Conservation (phyloP, 257 asterid genomes). For the Solanum ossicruentum region DNA sequence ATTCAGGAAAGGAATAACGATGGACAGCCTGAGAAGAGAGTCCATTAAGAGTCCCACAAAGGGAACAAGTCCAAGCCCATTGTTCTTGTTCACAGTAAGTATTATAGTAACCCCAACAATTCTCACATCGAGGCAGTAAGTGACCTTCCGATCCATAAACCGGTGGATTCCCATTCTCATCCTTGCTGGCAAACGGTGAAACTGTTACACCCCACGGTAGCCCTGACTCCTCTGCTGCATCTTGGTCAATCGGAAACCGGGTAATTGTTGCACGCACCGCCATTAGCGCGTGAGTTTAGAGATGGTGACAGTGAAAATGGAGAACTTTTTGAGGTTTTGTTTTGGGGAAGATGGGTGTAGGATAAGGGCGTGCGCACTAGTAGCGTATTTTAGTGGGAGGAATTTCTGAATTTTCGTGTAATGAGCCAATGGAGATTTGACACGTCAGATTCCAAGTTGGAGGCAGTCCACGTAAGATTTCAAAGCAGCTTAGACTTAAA, state of each 20-base stretch:
- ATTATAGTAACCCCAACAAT: conserved; percentile 90
- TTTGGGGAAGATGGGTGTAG: background rate
- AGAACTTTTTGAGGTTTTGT: background rate
- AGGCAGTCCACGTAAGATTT: background rate
- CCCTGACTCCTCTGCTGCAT: conserved; percentile 62
- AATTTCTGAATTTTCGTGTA: background rate
- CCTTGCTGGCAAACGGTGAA: conserved; percentile 78
- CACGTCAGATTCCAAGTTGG: background rate
- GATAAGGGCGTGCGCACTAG: background rate
- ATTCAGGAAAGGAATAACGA: conserved; percentile 62
- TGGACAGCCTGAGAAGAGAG: conserved; percentile 47
- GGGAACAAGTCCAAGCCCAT: conserved; percentile 91
- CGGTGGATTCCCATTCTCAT: conserved; percentile 74
- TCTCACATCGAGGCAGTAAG: conserved; percentile 80
- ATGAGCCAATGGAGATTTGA: background rate
- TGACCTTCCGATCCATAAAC: conserved; percentile 88
- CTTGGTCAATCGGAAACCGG: conserved; percentile 68
- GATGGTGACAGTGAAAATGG: background rate
- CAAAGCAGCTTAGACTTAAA: too few species aligned
- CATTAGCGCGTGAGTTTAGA: conserved; percentile 24
- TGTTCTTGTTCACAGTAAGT: conserved; percentile 91
- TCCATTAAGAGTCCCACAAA: conserved; percentile 90
- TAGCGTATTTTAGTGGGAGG: background rate
- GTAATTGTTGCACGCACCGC: conserved; percentile 71
- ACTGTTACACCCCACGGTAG: conserved; percentile 84